Base-by-base conservation (phyloP, 441 rosid genomes). In the Pelargonium myrrhifolium region DNA sequence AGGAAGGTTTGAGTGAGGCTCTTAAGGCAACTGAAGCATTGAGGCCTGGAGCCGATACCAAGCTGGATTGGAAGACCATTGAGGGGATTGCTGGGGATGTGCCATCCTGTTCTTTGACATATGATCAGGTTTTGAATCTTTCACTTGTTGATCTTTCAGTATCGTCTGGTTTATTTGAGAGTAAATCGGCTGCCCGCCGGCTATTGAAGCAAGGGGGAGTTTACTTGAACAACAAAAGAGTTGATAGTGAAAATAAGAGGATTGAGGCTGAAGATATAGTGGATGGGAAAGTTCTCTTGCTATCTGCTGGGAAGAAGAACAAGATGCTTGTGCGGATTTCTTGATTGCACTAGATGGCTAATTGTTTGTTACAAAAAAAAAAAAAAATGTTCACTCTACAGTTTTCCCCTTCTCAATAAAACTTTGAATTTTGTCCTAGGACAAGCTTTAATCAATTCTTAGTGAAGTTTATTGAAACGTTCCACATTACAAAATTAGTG, bases 291-390 rank as follows among this genome's bases (percentile, higher is more conserved):
- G 89, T 93, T 77, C 89, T 93, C 42, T 90, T 94, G 68, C 74
- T 91, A 69, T 94, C 96, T 22, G 86, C 96, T 0, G 99, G 97
- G 77, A 92, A 92, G 86, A 92, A 94, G 86, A 94, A 94, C 76
- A 92, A 94, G 80, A 90, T 94, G 12, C 75, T 91, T 71, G 82
- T 93, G 63, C 80, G 96, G 74, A 86, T 93, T 53, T 79, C 88
- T 72, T 90, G 81, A 87, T 45, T 20, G 22, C 73, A 24, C 64
- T 28, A 64, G 63, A 11, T 26, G 40, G 20, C 4, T 20, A 20
- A 55, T 55, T 55, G 20, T 55, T 18, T 55, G 26, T 55, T 3
- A 3, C 4, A 0, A 28, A 28, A 28, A 28, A 28, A 28, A 28
- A n/a, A n/a, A n/a, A n/a, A n/a, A n/a, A 18, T 18, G 26, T 9